A percentile compares a stretch with the other conserved stretches of the same genome.
Conservation (phyloP, 1,284 basidiomycete species). For the Ustilago lituana region DNA sequence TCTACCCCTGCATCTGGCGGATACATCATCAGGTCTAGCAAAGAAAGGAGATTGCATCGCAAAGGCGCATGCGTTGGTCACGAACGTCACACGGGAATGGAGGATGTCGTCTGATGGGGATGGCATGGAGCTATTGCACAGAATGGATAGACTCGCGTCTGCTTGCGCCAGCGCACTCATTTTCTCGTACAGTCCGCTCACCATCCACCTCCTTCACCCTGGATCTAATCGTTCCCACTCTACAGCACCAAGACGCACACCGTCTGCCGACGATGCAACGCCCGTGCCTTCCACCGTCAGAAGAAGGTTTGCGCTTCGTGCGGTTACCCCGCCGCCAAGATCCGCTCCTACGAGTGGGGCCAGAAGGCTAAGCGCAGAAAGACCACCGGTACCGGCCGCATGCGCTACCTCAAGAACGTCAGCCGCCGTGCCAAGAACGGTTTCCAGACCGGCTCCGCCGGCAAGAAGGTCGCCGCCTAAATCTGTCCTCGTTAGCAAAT, state of each 20-base stretch:
- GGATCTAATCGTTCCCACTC: not conserved
- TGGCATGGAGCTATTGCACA: too few species aligned
- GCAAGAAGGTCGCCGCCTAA: conserved; percentile 65
- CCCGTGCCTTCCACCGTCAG: conserved; percentile 93
- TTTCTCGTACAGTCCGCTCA: conserved; percentile 13
- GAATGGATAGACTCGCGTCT: too few species aligned
- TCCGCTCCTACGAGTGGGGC: conserved; percentile 97
- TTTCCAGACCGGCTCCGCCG: conserved; percentile 71
- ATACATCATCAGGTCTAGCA: too few species aligned
- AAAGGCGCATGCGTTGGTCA: too few species aligned
- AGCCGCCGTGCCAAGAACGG: conserved; percentile 80
- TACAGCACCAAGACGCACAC: conserved; percentile 97
- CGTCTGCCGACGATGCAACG: conserved; percentile 81
- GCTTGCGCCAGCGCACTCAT: too few species aligned
- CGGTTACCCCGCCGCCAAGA: conserved; percentile 94
- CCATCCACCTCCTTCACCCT: conserved; percentile 2
- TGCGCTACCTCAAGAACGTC: conserved; percentile 85
- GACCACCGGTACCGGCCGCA: conserved; percentile 94
- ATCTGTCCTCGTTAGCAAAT: conserved; percentile 15
- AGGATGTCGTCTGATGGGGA: too few species aligned
- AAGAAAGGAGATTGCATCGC: too few species aligned
- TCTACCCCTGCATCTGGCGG: too few species aligned
- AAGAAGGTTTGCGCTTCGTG: conserved; percentile 97
- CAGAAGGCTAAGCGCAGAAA: conserved; percentile 99
- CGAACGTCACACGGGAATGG: too few species aligned